A percentile compares a stretch with the other conserved stretches of the same genome.
Conservation (phyloP, 495 filamentous ascomycete species). For the Halenospora varia region DNA sequence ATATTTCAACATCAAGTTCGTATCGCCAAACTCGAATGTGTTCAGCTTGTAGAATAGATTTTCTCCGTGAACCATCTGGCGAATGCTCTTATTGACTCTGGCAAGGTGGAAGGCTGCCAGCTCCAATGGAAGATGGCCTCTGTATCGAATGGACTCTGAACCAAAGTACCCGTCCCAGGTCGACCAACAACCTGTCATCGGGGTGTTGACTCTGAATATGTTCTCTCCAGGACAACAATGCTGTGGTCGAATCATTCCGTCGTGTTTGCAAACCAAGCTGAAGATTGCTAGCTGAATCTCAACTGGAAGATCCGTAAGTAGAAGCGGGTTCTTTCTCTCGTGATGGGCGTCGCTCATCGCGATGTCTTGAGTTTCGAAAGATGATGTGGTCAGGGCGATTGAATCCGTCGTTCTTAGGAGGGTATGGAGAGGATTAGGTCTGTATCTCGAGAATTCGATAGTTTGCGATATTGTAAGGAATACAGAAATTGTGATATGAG, state of each 20-base stretch:
- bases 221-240: not conserved
- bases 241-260: not conserved
- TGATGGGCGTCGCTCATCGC: too few species aligned
- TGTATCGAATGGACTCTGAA: not conserved
- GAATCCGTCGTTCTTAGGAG: too few species aligned
- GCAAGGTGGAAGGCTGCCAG: not conserved
- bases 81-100: not conserved
- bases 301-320: too few species aligned
- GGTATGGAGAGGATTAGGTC: too few species aligned
- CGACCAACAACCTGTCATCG: too few species aligned
- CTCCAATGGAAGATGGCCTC: not conserved
- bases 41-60: not conserved
- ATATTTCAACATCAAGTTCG: not conserved
- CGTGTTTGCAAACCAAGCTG: not conserved
- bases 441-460: too few species aligned
- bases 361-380: too few species aligned
- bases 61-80: not conserved
- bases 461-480: too few species aligned
- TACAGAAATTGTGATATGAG: too few species aligned
- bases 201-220: not conserved
- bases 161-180: not conserved
- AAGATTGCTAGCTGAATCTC: not conserved
- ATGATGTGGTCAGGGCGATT: too few species aligned
- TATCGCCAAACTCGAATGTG: not conserved
- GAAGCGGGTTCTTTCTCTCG: too few species aligned